Evolutionary conservation across 2,329 filamentous ascomycete genomes (phyloP).

Genomic region (Akanthomyces dipterigenus): DNA sequence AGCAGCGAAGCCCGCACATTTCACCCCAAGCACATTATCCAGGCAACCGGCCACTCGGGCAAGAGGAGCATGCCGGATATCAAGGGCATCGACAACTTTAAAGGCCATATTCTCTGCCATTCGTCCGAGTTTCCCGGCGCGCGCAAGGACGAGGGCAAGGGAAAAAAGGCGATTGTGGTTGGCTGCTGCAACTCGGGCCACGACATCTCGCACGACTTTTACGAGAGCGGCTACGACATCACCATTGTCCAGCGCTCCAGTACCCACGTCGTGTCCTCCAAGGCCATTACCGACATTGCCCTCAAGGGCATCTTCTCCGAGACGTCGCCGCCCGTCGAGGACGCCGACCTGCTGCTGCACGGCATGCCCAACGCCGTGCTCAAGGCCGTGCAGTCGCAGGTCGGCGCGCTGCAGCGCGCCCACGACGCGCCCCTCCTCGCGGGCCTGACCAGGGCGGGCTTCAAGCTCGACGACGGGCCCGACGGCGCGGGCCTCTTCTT

Average conservation of each 20-base stretch:
- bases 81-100: conserved; percentile 50
- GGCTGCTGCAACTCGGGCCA: conserved; percentile 64
- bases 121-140: conserved; percentile 55
- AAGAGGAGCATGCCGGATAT: conserved; percentile 56
- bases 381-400: conserved; percentile 50
- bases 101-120: conserved; percentile 54
- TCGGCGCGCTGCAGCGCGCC: conserved; percentile 26
- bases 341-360: conserved; percentile 56
- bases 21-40: conserved; percentile 56
- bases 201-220: conserved; percentile 62
- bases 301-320: conserved; percentile 46
- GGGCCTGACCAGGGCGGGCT: conserved; percentile 48
- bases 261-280: conserved; percentile 56
- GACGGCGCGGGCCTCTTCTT: conserved; percentile 46
- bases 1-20: conserved; percentile 45
- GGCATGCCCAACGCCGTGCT: conserved; percentile 51
- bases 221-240: conserved; percentile 58
- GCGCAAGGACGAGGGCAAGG: conserved; percentile 41
- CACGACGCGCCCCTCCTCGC: conserved; percentile 33
- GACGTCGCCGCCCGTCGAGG: conserved; percentile 52
- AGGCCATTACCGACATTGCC: conserved; percentile 43
- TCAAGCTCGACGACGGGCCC: conserved; percentile 47
- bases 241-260: conserved; percentile 64
- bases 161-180: conserved; percentile 57
- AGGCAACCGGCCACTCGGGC: conserved; percentile 62